Evolutionary conservation across 768 basidiomycete genomes (phyloP).

Genomic region (Panellus pusillus): DNA sequence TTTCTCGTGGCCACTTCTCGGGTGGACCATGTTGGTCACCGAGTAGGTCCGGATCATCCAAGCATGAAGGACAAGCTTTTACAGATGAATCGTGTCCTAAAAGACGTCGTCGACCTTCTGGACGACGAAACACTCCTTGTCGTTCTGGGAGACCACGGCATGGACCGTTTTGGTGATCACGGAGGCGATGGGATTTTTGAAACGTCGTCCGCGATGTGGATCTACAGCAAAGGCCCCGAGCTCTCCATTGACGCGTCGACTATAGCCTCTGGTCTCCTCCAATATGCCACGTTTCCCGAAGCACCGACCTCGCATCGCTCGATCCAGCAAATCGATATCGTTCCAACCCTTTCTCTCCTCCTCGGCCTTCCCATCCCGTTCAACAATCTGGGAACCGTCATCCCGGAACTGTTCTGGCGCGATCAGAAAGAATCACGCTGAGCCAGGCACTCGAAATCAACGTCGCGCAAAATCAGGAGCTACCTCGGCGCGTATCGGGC

Average conservation of each 20-base stretch:
- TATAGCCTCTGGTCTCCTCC: conserved; percentile 54
- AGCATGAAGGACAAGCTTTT: conserved; percentile 82
- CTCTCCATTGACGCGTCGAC: conserved; percentile 38
- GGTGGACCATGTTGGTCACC: conserved; percentile 94
- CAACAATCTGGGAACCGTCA: conserved; percentile 89
- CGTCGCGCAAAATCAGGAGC: conserved; percentile 65
- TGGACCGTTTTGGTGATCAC: conserved; percentile 94
- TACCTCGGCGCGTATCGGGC: conserved; percentile 80
- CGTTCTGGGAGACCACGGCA: conserved; percentile 93
- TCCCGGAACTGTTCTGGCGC: conserved; percentile 87
- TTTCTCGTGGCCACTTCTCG: conserved; percentile 94
- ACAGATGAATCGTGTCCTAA: conserved; percentile 85
- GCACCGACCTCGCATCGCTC: conserved; percentile 53
- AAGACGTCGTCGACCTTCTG: conserved; percentile 66
- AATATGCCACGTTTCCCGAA: conserved; percentile 60
- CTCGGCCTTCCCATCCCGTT: conserved; percentile 94
- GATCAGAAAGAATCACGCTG: conserved; percentile 40
- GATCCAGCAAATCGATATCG: conserved; percentile 91
- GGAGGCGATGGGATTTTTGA: conserved; percentile 89
- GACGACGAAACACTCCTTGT: conserved; percentile 91
- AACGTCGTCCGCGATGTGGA: conserved; percentile 84
- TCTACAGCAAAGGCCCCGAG: conserved; percentile 78
- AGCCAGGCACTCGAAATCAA: conserved; percentile 68
- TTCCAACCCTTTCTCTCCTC: conserved; percentile 84
- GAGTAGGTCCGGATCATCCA: conserved; percentile 86